phyloP scores from a whole-genome alignment of 495 filamentous ascomycete species.

The Rhypophila decipiens region DNA sequence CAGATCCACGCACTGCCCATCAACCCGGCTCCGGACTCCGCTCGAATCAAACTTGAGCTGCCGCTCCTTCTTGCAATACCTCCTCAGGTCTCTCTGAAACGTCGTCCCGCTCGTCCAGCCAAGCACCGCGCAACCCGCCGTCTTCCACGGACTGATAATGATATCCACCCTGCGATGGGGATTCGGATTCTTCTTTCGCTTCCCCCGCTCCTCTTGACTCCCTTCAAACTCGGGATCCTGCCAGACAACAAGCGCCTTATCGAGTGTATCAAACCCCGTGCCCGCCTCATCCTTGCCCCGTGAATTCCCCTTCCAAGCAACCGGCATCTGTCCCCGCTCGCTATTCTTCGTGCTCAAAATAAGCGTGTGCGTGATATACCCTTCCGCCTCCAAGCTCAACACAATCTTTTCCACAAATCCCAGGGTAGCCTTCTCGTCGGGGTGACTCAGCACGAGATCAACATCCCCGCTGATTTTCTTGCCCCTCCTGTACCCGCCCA shows the following conservation, averaged over 20 bases:
- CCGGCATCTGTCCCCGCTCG: slow-evolving; percentile 62
- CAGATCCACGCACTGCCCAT: slow-evolving; percentile 60
- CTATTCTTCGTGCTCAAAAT: slow-evolving; percentile 58
- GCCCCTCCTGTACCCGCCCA: slow-evolving; percentile 81
- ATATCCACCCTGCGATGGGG: slow-evolving; percentile 86
- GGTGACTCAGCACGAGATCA: slow-evolving; percentile 80
- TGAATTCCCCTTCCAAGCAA: slow-evolving; percentile 40
- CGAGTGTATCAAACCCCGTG: slow-evolving; percentile 73
- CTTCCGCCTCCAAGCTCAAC: slow-evolving; percentile 55
- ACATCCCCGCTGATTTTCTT: slow-evolving; percentile 72
- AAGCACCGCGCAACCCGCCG: slow-evolving; percentile 77
- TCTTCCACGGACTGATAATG: slow-evolving; percentile 83
- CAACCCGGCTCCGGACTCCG: slow-evolving; percentile 62
- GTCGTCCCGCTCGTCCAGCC: slow-evolving; percentile 88
- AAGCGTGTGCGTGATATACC: slow-evolving; percentile 79
- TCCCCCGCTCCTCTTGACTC: slow-evolving; percentile 33
- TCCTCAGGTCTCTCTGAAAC: slow-evolving; percentile 79
- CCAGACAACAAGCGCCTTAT: slow-evolving; percentile 93
- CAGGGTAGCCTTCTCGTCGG: slow-evolving; percentile 56
- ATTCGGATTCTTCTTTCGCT: slow-evolving; percentile 56
- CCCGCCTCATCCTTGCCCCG: slow-evolving; percentile 30
- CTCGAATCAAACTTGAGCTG: slow-evolving; percentile 86
- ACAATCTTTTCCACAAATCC: slow-evolving; percentile 64
- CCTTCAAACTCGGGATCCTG: slow-evolving; percentile 57
- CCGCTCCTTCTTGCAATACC: slow-evolving; percentile 67